Percentiles rank a stretch among this genome's conserved stretches.
Conservation (phyloP, 768 basidiomycete genomes). For the Hygrocybe punicea region DNA sequence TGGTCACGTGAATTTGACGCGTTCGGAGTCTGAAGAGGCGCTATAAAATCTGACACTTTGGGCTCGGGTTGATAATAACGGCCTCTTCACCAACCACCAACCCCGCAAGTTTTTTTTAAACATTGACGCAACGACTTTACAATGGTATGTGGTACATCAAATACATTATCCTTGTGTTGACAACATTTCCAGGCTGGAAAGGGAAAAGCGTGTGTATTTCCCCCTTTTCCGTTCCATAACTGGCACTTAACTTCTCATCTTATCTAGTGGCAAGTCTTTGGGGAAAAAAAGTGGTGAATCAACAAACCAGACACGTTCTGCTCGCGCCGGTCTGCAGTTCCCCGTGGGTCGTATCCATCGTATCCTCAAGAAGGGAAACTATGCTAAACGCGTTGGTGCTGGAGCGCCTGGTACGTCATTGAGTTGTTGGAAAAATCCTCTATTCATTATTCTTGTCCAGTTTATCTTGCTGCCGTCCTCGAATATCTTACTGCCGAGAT, state of each 20-base stretch:
- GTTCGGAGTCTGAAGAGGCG: constrained; percentile 1
- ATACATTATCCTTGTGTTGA: not conserved
- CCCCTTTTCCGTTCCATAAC: not conserved
- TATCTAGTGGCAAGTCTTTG: constrained; percentile 7
- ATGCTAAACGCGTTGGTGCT: constrained; percentile 65
- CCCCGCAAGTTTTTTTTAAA: too few species aligned
- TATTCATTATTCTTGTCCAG: constrained; percentile 30
- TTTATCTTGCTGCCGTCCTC: constrained; percentile 80
- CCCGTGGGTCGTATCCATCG: constrained; percentile 84
- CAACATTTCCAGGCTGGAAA: constrained; percentile 46
- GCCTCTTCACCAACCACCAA: not conserved
- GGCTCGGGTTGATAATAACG: not conserved
- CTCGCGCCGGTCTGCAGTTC: constrained; percentile 63
- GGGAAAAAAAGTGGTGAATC: constrained; percentile 40
- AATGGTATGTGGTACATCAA: too few species aligned
- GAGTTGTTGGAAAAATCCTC: not conserved
- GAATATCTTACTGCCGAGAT: constrained; percentile 88
- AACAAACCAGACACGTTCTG: constrained; percentile 65
- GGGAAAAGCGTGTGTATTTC: constrained; percentile 46
- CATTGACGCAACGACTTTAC: too few species aligned
- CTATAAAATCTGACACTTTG: not conserved
- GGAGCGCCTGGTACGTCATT: constrained; percentile 57
- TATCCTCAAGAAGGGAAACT: constrained; percentile 69
- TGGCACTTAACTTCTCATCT: not conserved
- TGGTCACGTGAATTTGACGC: constrained; percentile 1